Evolutionary conservation across 495 filamentous ascomycete species (phyloP).

Genomic region (Usnea hakonensis): DNA sequence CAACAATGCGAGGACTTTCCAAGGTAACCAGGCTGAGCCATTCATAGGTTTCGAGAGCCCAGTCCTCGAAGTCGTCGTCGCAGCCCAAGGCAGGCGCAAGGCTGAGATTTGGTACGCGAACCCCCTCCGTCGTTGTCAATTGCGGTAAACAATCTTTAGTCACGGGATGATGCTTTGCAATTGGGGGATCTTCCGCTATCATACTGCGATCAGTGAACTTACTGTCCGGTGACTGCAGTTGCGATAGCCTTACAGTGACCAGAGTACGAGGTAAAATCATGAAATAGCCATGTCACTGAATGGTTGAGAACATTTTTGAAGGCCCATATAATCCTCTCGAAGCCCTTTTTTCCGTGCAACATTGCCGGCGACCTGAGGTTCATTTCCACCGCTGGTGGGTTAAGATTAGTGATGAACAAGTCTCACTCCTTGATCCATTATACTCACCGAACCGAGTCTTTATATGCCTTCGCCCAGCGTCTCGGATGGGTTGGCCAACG

Average conservation of each 20-base stretch:
- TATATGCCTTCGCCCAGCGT: slow-evolving; percentile 50
- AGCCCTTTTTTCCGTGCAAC: slow-evolving; percentile 85
- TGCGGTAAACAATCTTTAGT: slow-evolving; percentile 32
- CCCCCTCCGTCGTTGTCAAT: slow-evolving; percentile 27
- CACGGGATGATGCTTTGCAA: slow-evolving; percentile 48
- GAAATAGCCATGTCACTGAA: slow-evolving; percentile 75
- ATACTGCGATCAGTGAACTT: background rate
- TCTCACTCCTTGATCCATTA: background rate
- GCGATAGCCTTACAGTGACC: background rate
- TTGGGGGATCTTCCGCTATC: slow-evolving; percentile 34
- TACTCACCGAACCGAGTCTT: slow-evolving; percentile 50
- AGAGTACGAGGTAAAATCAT: slow-evolving; percentile 40
- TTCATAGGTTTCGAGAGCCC: slow-evolving; percentile 62
- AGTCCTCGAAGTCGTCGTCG: slow-evolving; percentile 47
- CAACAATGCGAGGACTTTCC: slow-evolving; percentile 60
- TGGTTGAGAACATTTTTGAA: slow-evolving; percentile 71
- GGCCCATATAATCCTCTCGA: slow-evolving; percentile 76
- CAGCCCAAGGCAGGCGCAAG: slow-evolving; percentile 33
- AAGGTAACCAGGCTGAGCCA: slow-evolving; percentile 74
- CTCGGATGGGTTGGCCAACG: slow-evolving; percentile 60
- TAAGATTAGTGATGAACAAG: slow-evolving; percentile 8
- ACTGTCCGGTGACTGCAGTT: background rate
- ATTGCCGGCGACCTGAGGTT: slow-evolving; percentile 75
- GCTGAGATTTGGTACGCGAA: slow-evolving; percentile 45
- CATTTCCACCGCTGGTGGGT: slow-evolving; percentile 61